phyloP scores from a whole-genome alignment of 2,329 filamentous ascomycete genomes.

The Neofusicoccum sp. region DNA sequence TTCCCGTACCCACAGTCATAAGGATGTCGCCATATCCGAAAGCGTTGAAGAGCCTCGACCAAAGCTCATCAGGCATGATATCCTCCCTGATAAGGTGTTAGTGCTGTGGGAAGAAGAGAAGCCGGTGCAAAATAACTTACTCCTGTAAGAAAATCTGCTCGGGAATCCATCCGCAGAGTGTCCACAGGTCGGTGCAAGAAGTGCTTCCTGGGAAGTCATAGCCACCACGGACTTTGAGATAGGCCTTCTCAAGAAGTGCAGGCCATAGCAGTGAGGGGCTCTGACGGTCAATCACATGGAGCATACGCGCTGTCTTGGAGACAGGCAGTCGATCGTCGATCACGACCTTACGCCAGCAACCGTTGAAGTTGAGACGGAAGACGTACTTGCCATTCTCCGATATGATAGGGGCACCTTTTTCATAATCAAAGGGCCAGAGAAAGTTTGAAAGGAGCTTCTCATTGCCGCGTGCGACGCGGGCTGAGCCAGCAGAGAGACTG shows the following conservation, averaged over 20 bases:
- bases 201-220: constrained; percentile 99
- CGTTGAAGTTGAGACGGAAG: constrained; percentile 93
- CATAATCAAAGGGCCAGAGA: constrained; percentile 73
- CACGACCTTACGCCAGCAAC: constrained; percentile 81
- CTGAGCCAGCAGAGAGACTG: constrained; percentile 81
- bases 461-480: constrained; percentile 68
- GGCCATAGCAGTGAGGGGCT: constrained; percentile 88
- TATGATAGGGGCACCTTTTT: constrained; percentile 57
- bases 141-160: constrained; percentile 90
- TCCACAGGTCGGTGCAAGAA: constrained; percentile 91
- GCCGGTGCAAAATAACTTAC: constrained; percentile 39
- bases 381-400: constrained; percentile 88
- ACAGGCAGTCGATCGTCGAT: constrained; percentile 87
- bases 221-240: constrained; percentile 90
- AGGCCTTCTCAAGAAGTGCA: constrained; percentile 91
- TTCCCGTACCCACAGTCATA: constrained; percentile 87
- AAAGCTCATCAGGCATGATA: constrained; percentile 72
- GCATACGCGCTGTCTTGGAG: constrained; percentile 71
- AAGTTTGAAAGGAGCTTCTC: constrained; percentile 68
- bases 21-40: constrained; percentile 81
- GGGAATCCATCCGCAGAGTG: constrained; percentile 93
- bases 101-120: background rate
- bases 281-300: constrained; percentile 85
- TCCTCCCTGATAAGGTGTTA: constrained; percentile 47
- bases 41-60: constrained; percentile 73